These are phyloP conservation scores for Lactifluus piperatus DNA, from an alignment of 768 basidiomycete genomes.

Conservation along the genomic window DNA sequence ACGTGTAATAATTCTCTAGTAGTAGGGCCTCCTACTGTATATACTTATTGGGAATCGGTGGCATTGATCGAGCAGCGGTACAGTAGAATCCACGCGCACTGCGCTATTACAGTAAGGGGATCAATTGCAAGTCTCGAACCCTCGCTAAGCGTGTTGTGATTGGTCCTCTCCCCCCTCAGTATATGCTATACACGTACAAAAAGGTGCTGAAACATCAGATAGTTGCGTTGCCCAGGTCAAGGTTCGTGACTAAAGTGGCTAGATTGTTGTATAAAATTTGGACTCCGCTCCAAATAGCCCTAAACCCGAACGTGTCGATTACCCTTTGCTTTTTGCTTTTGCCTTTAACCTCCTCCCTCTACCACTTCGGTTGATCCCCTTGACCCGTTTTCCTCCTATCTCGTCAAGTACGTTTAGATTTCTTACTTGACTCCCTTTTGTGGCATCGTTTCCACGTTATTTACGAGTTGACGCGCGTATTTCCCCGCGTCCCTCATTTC, in stretches of 20 bases:
- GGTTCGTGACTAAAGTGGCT: constrained; percentile 7
- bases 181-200: too few species aligned
- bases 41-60: too few species aligned
- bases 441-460: neutral
- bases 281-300: constrained; percentile 18
- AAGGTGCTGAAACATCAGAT: too few species aligned
- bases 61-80: too few species aligned
- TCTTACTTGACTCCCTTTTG: neutral
- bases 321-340: constrained; percentile 7
- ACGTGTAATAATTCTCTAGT: too few species aligned
- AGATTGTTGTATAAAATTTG: neutral
- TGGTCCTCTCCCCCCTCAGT: too few species aligned
- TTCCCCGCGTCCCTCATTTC: neutral
- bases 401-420: constrained; percentile 14
- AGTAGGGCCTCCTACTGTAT: too few species aligned
- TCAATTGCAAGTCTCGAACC: too few species aligned
- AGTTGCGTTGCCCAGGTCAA: neutral
- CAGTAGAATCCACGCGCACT: too few species aligned
- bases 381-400: constrained; percentile 14
- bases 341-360: constrained; percentile 14
- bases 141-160: too few species aligned
- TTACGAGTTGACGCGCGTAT: neutral
- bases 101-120: too few species aligned
- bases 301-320: constrained; percentile 18
- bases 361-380: constrained; percentile 13